Evolutionary conservation across 164 flowering plant genomes (phyloP), one percentile per base, ranked within the genome.

Genomic region (Sextonia rubra): DNA sequence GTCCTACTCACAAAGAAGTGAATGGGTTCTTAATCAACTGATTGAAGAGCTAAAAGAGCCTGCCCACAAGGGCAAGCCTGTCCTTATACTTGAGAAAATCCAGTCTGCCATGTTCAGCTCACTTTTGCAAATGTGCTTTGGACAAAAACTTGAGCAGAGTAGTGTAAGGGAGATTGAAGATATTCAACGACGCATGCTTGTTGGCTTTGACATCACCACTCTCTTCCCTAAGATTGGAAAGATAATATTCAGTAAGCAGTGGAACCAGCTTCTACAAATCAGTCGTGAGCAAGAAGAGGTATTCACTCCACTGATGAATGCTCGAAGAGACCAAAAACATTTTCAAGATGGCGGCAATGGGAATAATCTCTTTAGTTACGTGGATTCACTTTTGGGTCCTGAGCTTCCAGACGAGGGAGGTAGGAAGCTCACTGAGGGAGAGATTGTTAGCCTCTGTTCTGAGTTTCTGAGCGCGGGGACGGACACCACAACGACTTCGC

Each of bases 51-150:
- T 84, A 48, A 47, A n/a, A 49, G 15, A 70, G n/a, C 27, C 17
- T 8, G 12, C 20, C 11, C 30, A 64, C 12, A 17, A 69, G 23
- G 68, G 66, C 5, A 55, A 25, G 3, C 49, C 66, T 12, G 81
- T 81, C 32, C 25, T 60, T 2, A 79, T 80, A 11, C 23, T 64
- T 25, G 75, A 75, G 32, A 73, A 68, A 15, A 68, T 80, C 58
- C 82, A 66, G 58, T 72, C 63, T 66, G 75, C 85, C 29, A 70
- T 86, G 79, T 83, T 83, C 37, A 70, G 82, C 18, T 69, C 81
- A 66, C 66, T 84, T 2, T 73, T 75, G 29, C 32, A 70, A 67
- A 83, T 86, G 84, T 86, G 89, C 73, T 84, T 86, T n/a, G 87
- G 87, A 2, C 82, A 80, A n/a, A 75, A 73, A 29, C 25, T 84